Conservation (phyloP, 164 flowering plant species). For the Pachysandra terminalis region DNA sequence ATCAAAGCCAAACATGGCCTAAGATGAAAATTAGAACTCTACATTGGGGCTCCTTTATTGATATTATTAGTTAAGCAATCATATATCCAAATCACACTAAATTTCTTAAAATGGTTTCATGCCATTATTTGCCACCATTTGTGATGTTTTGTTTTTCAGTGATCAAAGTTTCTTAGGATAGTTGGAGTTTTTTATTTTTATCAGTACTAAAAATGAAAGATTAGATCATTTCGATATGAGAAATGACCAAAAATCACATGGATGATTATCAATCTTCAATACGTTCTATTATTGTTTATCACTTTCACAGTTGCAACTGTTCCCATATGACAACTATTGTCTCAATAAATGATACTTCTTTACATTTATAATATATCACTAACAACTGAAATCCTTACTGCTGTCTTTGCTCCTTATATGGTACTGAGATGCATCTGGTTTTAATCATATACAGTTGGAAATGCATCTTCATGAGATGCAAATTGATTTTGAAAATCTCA, state of each 20-base stretch:
- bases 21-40: no score
- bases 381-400: not conserved
- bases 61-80: no score
- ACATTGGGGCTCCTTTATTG: no score
- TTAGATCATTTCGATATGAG: not conserved
- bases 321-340: not conserved
- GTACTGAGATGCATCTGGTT: not conserved
- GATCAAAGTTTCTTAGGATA: no score
- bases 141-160: no score
- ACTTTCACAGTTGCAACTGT: not conserved
- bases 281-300: not conserved
- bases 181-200: not conserved
- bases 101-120: no score
- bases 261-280: not conserved
- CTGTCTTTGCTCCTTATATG: not conserved
- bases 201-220: not conserved
- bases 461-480: constrained; percentile 41
- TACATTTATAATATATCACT: not conserved
- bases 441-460: constrained; percentile 50
- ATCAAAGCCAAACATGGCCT: no score
- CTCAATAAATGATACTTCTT: not conserved
- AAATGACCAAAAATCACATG: not conserved
- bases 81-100: no score
- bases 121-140: no score
- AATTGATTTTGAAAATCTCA: constrained; percentile 47